phyloP scores from a whole-genome alignment of 257 asterid genomes.

The Coffea eugenioides region DNA sequence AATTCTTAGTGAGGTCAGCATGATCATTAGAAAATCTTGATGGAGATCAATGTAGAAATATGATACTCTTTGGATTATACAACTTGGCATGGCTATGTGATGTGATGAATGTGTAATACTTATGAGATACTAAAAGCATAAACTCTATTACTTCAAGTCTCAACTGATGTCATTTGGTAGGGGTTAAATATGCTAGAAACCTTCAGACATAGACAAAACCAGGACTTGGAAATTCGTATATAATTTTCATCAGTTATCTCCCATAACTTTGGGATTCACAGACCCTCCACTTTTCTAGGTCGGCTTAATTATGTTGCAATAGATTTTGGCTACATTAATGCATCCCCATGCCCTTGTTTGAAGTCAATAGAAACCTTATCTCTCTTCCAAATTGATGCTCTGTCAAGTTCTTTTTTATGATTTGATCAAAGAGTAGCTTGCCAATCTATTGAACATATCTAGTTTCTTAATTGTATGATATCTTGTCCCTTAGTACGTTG shows the following conservation, averaged over 20 bases:
- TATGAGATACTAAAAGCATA: not conserved
- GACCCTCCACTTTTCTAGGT: not conserved
- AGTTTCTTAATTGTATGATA: not conserved
- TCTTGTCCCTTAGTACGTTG: not conserved
- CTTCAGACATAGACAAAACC: not conserved
- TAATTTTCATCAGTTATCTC: not conserved
- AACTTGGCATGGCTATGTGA: too few species aligned
- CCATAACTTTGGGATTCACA: not conserved
- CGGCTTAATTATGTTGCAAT: too few species aligned
- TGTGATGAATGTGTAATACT: not conserved
- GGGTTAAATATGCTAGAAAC: not conserved
- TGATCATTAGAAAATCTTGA: too few species aligned
- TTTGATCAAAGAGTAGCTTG: not conserved
- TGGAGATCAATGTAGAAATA: not conserved
- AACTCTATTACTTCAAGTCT: not conserved
- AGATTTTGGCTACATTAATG: too few species aligned
- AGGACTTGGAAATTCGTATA: not conserved
- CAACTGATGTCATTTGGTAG: not conserved
- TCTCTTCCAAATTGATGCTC: not conserved
- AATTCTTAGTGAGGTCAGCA: not conserved
- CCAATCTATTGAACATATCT: not conserved
- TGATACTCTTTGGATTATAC: not conserved
- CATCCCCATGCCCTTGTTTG: not conserved
- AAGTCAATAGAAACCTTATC: too few species aligned
- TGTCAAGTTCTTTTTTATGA: not conserved